These are phyloP conservation scores for Wolfiporia cocos DNA, from an alignment of 1,284 basidiomycete species.

Conservation along the genomic window DNA sequence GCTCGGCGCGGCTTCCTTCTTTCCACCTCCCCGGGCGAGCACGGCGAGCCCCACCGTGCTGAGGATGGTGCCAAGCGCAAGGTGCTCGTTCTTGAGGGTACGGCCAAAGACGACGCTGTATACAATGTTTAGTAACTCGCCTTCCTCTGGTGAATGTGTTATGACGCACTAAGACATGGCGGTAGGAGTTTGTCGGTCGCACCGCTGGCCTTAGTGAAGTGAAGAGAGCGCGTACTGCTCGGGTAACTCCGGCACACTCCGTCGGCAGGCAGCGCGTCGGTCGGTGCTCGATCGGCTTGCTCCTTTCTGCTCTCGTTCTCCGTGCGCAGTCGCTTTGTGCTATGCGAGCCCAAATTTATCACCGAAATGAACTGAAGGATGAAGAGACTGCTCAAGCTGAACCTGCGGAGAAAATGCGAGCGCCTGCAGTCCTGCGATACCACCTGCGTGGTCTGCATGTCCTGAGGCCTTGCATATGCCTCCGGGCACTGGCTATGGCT, in stretches of 20 bases:
- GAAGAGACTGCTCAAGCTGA: too few species aligned
- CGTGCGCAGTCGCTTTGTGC: too few species aligned
- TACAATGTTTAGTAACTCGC: neutral
- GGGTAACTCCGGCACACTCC: slow-evolving; percentile 3
- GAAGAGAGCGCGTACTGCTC: slow-evolving; percentile 3
- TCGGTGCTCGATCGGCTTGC: neutral
- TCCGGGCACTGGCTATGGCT: too few species aligned
- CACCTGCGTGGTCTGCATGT: too few species aligned
- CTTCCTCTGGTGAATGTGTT: too few species aligned
- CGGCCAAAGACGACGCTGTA: slow-evolving; percentile 66
- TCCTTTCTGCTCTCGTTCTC: neutral
- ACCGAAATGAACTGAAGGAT: too few species aligned
- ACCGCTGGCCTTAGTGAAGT: slow-evolving; percentile 5
- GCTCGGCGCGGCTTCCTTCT: slow-evolving; percentile 31
- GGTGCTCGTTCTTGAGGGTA: slow-evolving; percentile 71
- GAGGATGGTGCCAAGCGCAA: slow-evolving; percentile 60
- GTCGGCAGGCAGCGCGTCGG: neutral
- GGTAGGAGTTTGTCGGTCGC: slow-evolving; percentile 9
- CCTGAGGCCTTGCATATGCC: too few species aligned
- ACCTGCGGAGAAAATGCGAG: too few species aligned
- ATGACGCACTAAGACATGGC: slow-evolving; percentile 38
- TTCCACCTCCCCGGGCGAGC: slow-evolving; percentile 45
- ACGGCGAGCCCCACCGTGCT: slow-evolving; percentile 45
- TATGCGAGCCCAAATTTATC: too few species aligned
- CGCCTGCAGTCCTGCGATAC: too few species aligned